Conservation (phyloP, 495 filamentous ascomycete genomes). For the Neurospora sp. region DNA sequence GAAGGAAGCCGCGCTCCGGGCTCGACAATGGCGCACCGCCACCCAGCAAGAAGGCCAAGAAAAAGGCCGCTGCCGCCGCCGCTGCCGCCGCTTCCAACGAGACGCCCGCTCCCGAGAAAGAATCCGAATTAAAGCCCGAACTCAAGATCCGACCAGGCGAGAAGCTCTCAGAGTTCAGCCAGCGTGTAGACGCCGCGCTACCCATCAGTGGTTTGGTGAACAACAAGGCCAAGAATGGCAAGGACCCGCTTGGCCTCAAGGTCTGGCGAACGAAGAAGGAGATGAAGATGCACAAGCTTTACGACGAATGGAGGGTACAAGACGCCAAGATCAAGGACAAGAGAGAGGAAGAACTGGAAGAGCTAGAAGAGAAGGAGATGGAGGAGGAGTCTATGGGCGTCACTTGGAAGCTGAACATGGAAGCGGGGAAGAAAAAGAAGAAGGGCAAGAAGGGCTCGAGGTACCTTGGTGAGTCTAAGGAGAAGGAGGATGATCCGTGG, state of each 20-base stretch:
- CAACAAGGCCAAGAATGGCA: constrained; percentile 36
- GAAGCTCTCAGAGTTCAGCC: constrained; percentile 67
- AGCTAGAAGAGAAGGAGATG: constrained; percentile 55
- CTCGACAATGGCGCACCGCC: constrained; percentile 55
- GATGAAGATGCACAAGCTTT: constrained; percentile 70
- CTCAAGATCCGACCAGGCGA: constrained; percentile 73
- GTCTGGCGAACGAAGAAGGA: constrained; percentile 64
- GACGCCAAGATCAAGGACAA: constrained; percentile 45
- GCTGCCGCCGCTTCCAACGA: background rate
- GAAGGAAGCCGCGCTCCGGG: constrained; percentile 48
- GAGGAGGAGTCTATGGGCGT: constrained; percentile 46
- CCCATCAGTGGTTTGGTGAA: constrained; percentile 58
- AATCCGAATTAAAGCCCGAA: constrained; percentile 6
- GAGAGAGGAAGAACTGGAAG: constrained; percentile 48
- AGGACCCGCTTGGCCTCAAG: constrained; percentile 45
- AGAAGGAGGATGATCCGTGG: constrained; percentile 65
- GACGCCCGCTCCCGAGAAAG: constrained; percentile 4
- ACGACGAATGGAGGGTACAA: constrained; percentile 70
- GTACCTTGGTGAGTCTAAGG: constrained; percentile 26
- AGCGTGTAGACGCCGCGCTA: constrained; percentile 77
- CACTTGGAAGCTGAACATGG: constrained; percentile 42
- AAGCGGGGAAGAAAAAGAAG: constrained; percentile 34
- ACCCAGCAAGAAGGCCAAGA: constrained; percentile 40
- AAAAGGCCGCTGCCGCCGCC: constrained; percentile 14
- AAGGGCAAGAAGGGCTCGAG: constrained; percentile 44